Conservation (phyloP, 2,329 filamentous ascomycete genomes). For the Biscogniauxia marginata region DNA sequence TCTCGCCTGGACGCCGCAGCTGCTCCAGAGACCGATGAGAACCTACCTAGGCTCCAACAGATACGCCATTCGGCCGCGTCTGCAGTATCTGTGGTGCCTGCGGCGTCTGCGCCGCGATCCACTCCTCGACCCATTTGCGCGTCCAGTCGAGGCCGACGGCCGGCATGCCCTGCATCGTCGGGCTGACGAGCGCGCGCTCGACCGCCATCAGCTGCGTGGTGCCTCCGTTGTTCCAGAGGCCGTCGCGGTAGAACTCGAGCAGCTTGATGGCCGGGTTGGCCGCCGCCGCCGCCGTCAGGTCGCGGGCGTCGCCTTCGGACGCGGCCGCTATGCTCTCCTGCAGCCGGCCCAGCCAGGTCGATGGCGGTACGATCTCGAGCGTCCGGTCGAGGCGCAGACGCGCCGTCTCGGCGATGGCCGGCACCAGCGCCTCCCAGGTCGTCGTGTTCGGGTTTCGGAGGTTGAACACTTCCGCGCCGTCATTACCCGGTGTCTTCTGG, state of each 20-base stretch:
- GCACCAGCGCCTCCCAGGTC: constrained; percentile 24
- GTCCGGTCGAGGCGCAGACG: neutral
- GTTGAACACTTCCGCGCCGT: constrained; percentile 22
- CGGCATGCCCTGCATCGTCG: constrained; percentile 25
- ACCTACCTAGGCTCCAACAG: too few relatives aligned
- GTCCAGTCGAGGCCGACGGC: constrained; percentile 34
- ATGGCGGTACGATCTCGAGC: constrained; percentile 12
- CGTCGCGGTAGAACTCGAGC: constrained; percentile 29
- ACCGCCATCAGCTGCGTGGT: constrained; percentile 14
- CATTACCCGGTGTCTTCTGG: neutral
- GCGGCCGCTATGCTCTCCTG: constrained; percentile 7
- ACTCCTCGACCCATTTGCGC: constrained; percentile 35
- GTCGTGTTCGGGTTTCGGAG: constrained; percentile 27
- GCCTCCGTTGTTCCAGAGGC: constrained; percentile 6
- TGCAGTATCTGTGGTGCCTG: too few relatives aligned
- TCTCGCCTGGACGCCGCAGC: too few relatives aligned
- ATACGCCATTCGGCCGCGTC: neutral
- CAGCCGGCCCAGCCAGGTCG: constrained; percentile 15
- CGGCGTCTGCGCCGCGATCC: constrained; percentile 16
- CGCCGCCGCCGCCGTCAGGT: constrained; percentile 10
- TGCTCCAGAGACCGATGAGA: too few relatives aligned
- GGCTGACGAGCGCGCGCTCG: constrained; percentile 21
- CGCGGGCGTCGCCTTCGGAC: constrained; percentile 1
- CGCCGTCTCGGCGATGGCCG: constrained; percentile 16
- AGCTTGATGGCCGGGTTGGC: constrained; percentile 33